phyloP scores from a whole-genome alignment of 2,329 filamentous ascomycete genomes.

The Dothideomycetes sp. region DNA sequence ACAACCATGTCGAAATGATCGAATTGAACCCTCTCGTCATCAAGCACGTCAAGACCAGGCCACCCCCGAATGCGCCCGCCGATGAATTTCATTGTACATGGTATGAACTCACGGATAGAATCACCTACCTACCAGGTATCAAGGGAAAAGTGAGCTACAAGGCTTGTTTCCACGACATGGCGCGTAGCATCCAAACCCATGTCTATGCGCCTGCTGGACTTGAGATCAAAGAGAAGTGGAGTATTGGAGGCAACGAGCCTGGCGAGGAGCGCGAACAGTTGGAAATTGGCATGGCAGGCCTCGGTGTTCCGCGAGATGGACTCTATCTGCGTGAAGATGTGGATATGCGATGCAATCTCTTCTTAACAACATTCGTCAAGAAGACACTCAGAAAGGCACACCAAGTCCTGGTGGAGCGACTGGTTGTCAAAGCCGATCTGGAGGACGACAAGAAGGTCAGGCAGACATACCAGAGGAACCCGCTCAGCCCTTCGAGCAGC shows the following conservation, averaged over 20 bases:
- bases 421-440: conserved; percentile 11
- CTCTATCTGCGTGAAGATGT: conserved; percentile 80
- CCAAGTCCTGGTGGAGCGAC: conserved; percentile 50
- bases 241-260: conserved; percentile 57
- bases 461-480: conserved; percentile 1
- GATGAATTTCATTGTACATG: conserved; percentile 65
- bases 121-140: conserved; percentile 61
- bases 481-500: background rate
- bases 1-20: conserved; percentile 74
- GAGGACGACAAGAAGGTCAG: conserved; percentile 9
- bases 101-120: conserved; percentile 70
- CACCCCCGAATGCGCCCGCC: conserved; percentile 53
- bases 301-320: conserved; percentile 54
- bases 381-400: conserved; percentile 72
- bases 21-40: conserved; percentile 76
- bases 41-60: conserved; percentile 55
- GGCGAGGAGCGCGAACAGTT: conserved; percentile 55
- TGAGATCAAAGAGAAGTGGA: conserved; percentile 70
- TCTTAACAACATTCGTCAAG: conserved; percentile 69
- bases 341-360: conserved; percentile 67
- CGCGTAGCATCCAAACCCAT: conserved; percentile 67
- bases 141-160: conserved; percentile 65
- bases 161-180: conserved; percentile 66
- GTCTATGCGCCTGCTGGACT: conserved; percentile 73
- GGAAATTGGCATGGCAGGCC: conserved; percentile 38